These are phyloP conservation scores for Phytophthora uliginosa DNA, from an alignment of 352 stramenopile genomes.

Conservation along the genomic window DNA sequence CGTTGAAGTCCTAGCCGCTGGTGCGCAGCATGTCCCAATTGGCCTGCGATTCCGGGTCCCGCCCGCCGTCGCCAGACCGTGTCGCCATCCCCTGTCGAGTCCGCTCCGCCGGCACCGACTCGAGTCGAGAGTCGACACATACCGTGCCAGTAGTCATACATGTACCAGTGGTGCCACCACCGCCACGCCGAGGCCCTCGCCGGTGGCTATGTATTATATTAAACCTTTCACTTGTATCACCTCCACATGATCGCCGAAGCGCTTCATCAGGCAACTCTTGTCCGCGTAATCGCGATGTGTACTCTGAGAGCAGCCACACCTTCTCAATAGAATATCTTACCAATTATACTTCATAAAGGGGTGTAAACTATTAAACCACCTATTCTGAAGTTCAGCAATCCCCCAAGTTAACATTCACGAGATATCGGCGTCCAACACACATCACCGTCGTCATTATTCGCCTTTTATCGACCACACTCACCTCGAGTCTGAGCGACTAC, in stretches of 20 bases:
- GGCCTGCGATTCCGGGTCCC: background rate
- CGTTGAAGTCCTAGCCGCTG: constrained; percentile 1
- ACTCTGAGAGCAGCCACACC: constrained; percentile 9
- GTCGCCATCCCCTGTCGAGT: constrained; percentile 6
- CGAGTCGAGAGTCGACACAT: background rate
- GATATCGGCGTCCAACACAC: background rate
- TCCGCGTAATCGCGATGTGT: constrained; percentile 1
- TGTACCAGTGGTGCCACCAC: background rate
- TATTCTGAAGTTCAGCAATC: background rate
- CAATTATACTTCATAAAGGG: background rate
- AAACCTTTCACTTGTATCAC: background rate
- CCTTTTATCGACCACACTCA: constrained; percentile 5
- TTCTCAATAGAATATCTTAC: background rate
- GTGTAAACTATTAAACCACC: background rate
- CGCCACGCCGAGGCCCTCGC: background rate
- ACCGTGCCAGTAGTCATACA: no score
- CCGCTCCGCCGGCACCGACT: background rate
- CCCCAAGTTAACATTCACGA: background rate
- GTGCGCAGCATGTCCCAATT: constrained; percentile 4
- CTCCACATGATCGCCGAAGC: background rate
- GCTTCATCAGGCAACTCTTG: background rate
- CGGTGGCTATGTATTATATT: background rate
- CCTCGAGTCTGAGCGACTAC: background rate
- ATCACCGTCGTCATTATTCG: constrained; percentile 6
- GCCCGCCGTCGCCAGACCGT: background rate